Conservation (phyloP, 192 early-diverging fungal genomes). For the Backusella westeae region DNA sequence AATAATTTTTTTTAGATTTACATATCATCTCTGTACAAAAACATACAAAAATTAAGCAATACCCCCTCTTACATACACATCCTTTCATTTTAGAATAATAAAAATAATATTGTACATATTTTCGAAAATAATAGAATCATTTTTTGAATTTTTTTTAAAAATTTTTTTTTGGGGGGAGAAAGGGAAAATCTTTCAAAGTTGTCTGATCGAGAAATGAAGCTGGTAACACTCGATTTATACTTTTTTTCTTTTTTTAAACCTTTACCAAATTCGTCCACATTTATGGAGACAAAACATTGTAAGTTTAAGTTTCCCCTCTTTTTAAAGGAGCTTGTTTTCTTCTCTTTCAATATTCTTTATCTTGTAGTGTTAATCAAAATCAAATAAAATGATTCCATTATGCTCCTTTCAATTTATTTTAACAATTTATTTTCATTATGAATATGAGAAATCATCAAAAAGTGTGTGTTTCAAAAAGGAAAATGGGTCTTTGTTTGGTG, state of each 20-base stretch:
- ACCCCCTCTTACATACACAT: not conserved
- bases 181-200: not conserved
- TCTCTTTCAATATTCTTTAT: not conserved
- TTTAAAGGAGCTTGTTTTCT: not conserved
- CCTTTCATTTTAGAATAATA: not conserved
- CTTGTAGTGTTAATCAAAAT: too few relatives aligned
- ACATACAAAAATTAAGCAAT: not conserved
- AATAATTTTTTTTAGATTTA: not conserved
- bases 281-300: not conserved
- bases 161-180: not conserved
- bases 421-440: too few relatives aligned
- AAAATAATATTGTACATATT: not conserved
- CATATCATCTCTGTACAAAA: not conserved
- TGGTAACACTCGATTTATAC: not conserved
- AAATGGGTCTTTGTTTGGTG: too few relatives aligned
- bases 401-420: too few relatives aligned
- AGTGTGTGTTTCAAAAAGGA: too few relatives aligned
- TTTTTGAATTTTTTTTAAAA: not conserved
- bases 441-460: too few relatives aligned
- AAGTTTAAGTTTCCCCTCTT: not conserved
- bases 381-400: too few relatives aligned
- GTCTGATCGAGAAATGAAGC: not conserved
- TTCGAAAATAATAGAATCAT: not conserved
- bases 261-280: not conserved
- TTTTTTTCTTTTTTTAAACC: not conserved